These are phyloP conservation scores for Ceratobasidium sp. DNA, from an alignment of 1,284 basidiomycete species.

Conservation along the genomic window DNA sequence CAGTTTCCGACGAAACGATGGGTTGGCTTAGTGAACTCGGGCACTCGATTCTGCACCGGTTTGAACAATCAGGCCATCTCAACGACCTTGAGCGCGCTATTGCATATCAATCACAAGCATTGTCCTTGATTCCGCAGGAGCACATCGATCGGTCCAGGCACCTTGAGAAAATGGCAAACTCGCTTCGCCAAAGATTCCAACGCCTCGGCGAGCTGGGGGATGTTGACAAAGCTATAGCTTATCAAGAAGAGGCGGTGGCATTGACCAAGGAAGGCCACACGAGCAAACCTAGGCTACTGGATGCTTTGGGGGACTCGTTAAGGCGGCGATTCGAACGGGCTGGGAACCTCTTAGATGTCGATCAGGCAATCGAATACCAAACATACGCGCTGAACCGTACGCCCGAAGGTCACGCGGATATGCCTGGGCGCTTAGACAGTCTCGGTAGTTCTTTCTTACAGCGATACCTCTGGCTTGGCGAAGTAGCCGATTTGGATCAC, in stretches of 20 bases:
- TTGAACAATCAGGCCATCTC: background rate
- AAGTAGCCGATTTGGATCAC: background rate
- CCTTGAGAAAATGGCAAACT: background rate
- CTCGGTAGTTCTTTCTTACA: background rate
- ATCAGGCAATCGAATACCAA: background rate
- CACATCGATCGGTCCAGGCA: background rate
- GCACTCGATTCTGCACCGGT: background rate
- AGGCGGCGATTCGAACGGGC: background rate
- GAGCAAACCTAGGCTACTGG: background rate
- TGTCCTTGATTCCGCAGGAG: background rate
- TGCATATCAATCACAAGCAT: background rate
- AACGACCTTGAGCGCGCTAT: background rate
- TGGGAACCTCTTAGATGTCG: background rate
- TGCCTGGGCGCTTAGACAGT: background rate
- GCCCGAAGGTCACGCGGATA: conserved; percentile 1
- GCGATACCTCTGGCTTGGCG: background rate
- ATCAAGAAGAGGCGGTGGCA: background rate
- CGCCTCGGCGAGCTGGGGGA: background rate
- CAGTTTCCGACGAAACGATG: too few species aligned
- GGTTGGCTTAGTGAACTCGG: background rate
- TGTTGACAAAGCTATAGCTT: background rate
- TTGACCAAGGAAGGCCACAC: too few species aligned
- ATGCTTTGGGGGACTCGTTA: background rate
- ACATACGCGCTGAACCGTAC: background rate
- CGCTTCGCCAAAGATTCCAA: background rate